Evolutionary conservation across 2,329 filamentous ascomycete genomes (phyloP).

Genomic region (Myriosclerotinia curreyana): DNA sequence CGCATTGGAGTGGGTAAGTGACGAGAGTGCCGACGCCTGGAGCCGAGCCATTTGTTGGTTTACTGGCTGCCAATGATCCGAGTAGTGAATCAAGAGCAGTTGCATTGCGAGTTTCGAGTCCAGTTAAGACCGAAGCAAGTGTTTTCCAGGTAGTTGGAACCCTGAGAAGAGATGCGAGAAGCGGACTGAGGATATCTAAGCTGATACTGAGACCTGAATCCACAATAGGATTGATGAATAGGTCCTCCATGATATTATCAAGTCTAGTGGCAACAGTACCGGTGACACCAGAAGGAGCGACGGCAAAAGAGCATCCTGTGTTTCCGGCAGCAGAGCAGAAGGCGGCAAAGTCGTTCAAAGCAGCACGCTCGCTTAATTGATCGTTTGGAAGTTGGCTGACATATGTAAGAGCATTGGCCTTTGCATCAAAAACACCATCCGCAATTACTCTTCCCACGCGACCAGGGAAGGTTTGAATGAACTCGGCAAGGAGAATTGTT

Average conservation of each 20-base stretch:
- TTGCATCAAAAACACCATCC: conserved; percentile 34
- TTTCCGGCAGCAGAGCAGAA: conserved; percentile 23
- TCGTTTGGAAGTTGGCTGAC: conserved; percentile 25
- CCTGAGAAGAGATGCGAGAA: conserved; percentile 9
- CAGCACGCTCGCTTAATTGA: conserved; percentile 23
- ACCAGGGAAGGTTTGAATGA: conserved; percentile 45
- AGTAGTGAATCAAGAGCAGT: conserved; percentile 8
- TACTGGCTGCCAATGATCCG: background rate
- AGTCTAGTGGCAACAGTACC: conserved; percentile 1
- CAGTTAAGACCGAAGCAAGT: conserved; percentile 5
- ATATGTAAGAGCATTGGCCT: conserved; percentile 42
- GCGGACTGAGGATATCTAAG: background rate
- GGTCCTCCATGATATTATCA: background rate
- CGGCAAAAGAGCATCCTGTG: conserved; percentile 18
- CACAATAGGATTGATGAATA: conserved; percentile 5
- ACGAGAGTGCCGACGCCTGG: conserved; percentile 2
- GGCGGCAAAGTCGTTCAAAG: conserved; percentile 24
- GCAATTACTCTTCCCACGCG: conserved; percentile 43
- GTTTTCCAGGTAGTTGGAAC: conserved; percentile 19
- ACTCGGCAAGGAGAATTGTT: conserved; percentile 44
- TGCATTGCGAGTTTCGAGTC: conserved; percentile 22
- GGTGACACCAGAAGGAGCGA: background rate
- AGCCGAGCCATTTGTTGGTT: background rate
- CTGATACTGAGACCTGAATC: conserved; percentile 6
- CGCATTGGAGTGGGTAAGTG: conserved; percentile 18